phyloP scores from a whole-genome alignment of 768 basidiomycete species.

The Rhodosporidiobolus sp. region DNA sequence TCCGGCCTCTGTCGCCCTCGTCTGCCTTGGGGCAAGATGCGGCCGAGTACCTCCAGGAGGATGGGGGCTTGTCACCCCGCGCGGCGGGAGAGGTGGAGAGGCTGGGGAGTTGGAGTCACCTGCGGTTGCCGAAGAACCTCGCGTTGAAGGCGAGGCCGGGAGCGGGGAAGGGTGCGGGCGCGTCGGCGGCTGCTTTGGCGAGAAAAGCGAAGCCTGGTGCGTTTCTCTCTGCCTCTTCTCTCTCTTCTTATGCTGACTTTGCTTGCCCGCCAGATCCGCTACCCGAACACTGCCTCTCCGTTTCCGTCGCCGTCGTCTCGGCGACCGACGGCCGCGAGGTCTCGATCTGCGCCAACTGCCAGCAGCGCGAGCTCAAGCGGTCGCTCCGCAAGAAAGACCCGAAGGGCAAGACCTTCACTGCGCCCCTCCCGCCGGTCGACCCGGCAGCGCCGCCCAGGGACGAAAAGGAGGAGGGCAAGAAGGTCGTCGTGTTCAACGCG shows the following conservation, averaged over 20 bases:
- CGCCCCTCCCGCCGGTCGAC: conserved; percentile 54
- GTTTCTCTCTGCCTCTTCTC: not conserved
- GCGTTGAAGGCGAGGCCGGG: conserved; percentile 77
- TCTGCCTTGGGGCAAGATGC: conserved; percentile 49
- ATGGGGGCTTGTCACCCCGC: conserved; percentile 27
- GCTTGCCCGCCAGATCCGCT: conserved; percentile 47
- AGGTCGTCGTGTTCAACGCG: conserved; percentile 93
- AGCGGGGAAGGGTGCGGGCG: conserved; percentile 80
- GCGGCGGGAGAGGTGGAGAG: conserved; percentile 28
- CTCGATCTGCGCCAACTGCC: conserved; percentile 81
- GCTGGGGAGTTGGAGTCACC: conserved; percentile 86
- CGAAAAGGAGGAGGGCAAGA: conserved; percentile 53
- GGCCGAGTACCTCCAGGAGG: conserved; percentile 1
- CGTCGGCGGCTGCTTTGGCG: conserved; percentile 56
- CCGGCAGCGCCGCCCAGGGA: conserved; percentile 50
- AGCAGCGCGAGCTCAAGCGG: conserved; percentile 83
- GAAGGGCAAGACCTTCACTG: conserved; percentile 32
- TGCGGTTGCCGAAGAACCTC: conserved; percentile 73
- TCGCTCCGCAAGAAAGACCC: conserved; percentile 78
- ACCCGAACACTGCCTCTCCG: conserved; percentile 66
- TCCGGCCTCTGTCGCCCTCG: conserved; percentile 50
- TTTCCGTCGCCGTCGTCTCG: conserved; percentile 72
- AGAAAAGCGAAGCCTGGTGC: conserved; percentile 39
- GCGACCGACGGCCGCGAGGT: conserved; percentile 72
- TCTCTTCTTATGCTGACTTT: not conserved